Base-by-base conservation (phyloP, 2,329 filamentous ascomycete genomes). In the Verticillium klebahnii region DNA sequence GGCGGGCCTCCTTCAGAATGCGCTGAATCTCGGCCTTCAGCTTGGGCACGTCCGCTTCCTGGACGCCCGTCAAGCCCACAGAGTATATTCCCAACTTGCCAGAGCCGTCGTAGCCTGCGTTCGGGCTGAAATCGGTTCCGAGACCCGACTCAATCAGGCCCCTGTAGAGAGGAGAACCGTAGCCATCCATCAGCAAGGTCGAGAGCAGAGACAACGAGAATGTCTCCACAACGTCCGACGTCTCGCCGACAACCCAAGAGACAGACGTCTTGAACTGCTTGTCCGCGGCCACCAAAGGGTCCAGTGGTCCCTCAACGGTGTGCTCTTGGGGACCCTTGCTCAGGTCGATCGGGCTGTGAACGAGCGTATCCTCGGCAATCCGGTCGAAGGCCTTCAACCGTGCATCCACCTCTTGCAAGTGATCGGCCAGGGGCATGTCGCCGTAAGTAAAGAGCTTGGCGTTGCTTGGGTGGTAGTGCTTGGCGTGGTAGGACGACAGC, bases 391-490 rank as follows among this genome's bases (percentile, higher is more conserved):
- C 80, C 66, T 85, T 83, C 62, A 99, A 80, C 58, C 91, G 89
- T 11, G 86, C 82, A 69, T 94, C 85, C 32, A 98, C 83, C 69
- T 95, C 90, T 71, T 86, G 82, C 59, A 98, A 75, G 72, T 99
- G 95, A 60, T 92, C 89, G 2, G 82, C 82, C 63, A 99, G 78
- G 1, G 93, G 90, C 86, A 98, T 93, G 71, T 97, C 89, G 59
- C 95, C 95, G 68, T 99, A 99, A 0, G 95, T 97, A 70, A 98
- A 88, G 54, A 99, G 83, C 77, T 97, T 98, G 56, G 94, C 90
- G 75, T 99, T 99, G 77, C 93, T 98, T 0, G 95, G 95, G 74
- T 99, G 94, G 74, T 99, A 99, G 76, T 99, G 93, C 67, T 93
- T 87, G 54, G 89, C 89, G 67, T 98, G 96, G 74, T 97, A 99